Conservation (phyloP, 441 rosid genomes). For the Syzygium syzygioides region DNA sequence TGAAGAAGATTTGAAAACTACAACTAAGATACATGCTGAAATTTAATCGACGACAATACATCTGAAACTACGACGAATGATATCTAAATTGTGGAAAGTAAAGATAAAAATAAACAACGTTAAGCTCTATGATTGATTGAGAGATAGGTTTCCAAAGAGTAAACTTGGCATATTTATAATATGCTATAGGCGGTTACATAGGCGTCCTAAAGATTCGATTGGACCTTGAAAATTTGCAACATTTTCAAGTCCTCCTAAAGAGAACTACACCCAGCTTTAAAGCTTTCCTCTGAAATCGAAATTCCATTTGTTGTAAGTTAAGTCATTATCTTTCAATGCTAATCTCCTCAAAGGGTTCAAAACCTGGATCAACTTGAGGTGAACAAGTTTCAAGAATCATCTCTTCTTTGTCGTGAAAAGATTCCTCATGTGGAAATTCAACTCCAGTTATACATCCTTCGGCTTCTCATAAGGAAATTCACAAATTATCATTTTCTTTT, state of each 20-base stretch:
- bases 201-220: too few relatives aligned
- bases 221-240: background rate
- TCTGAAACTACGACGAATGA: too few relatives aligned
- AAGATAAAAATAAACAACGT: too few relatives aligned
- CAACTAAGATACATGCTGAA: too few relatives aligned
- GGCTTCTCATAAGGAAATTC: background rate
- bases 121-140: too few relatives aligned
- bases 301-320: background rate
- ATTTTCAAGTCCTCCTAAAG: background rate
- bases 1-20: too few relatives aligned
- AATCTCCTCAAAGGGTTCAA: background rate
- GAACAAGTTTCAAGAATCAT: background rate
- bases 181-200: too few relatives aligned
- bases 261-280: background rate
- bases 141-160: too few relatives aligned
- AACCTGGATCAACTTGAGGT: background rate
- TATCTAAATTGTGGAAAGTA: too few relatives aligned
- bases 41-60: too few relatives aligned
- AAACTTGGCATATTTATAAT: too few relatives aligned
- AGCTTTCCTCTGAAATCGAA: background rate
- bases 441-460: background rate
- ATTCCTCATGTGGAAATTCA: background rate
- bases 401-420: background rate
- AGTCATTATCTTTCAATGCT: background rate
- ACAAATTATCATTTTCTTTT: background rate